phyloP scores from a whole-genome alignment of 176 grass and related monocot species.

The Canna indica region DNA sequence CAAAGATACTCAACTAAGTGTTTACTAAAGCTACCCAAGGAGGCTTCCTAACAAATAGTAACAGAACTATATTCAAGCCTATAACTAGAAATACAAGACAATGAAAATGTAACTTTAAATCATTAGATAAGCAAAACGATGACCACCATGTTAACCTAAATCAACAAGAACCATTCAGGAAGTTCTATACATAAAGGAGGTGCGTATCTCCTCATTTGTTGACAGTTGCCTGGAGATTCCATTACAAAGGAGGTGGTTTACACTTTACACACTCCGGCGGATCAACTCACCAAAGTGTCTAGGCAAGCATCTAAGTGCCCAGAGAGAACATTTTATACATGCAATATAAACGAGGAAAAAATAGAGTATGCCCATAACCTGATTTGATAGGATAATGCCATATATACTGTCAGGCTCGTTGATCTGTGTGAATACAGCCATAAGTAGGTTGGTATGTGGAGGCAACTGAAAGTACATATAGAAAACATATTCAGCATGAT shows the following conservation, averaged over 20 bases:
- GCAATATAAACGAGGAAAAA: slow-evolving; percentile 4
- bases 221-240: neutral
- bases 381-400: slow-evolving; percentile 71
- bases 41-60: no score
- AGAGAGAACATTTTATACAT: neutral
- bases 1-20: no score
- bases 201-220: neutral
- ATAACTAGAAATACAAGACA: no score
- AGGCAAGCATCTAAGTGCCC: no score
- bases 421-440: slow-evolving; percentile 64
- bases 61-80: no score
- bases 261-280: neutral
- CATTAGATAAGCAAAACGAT: no score
- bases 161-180: neutral
- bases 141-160: no score
- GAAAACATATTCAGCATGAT: slow-evolving; percentile 1
- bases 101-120: no score
- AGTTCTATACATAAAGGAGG: neutral
- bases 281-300: slow-evolving; percentile 2
- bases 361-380: slow-evolving; percentile 33
- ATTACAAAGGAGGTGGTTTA: neutral
- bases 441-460: slow-evolving; percentile 50
- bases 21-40: no score
- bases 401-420: slow-evolving; percentile 95
- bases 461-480: slow-evolving; percentile 57